Evolutionary conservation across 2,329 filamentous ascomycete species (phyloP), one percentile per base, ranked within the genome.

Genomic region (Trichoderma endophyticum): DNA sequence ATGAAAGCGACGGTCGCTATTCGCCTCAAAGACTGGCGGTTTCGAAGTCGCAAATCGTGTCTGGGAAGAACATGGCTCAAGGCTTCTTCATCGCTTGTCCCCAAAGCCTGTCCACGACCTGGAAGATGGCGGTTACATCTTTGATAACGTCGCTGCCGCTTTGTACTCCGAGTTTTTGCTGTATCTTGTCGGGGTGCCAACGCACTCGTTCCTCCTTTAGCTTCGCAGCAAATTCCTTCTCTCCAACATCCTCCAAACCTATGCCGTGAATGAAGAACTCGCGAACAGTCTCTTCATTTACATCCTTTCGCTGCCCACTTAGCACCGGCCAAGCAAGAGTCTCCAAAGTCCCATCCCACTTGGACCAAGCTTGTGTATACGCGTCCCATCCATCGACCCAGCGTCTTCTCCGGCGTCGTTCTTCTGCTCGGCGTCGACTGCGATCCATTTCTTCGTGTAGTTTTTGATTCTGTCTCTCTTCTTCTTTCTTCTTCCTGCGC

Each of bases 161-260:
- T 72, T 89, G 84, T 0, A 88, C 89, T 3, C 94, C 93, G 73
- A 97, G 91, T 68, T 90, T 89, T 83, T 98, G 96, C 84, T 98
- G 94, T 71, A 98, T 92, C 85, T 98, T 99, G 83, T 99, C 96
- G 4, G 96, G 96, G 84, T 99, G 96, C 96, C 96, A 99, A 18
- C 94, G 87, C 21, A 98, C 91, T 66, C 96, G 89, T 84, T 99
- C 96, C 6, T 89, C 84, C 81, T 97, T 97, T 67, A 98, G 84
- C 72, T 81, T 83, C 8, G 84, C 81, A 24, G 85, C 79, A 65
- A 86, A 85, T 11, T 83, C 82, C 72, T 78, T 81, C 76, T 85
- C 83, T 24, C 85, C 85, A 3, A 84, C 76, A 2, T 83, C 81
- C 32, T 83, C 81, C 26, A 84, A 71, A 48, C 75, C 81, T 26